Evolutionary conservation across 805 yeast genomes (phyloP), one percentile per base, ranked within the genome.

Genomic region (Candida multigemmis): DNA sequence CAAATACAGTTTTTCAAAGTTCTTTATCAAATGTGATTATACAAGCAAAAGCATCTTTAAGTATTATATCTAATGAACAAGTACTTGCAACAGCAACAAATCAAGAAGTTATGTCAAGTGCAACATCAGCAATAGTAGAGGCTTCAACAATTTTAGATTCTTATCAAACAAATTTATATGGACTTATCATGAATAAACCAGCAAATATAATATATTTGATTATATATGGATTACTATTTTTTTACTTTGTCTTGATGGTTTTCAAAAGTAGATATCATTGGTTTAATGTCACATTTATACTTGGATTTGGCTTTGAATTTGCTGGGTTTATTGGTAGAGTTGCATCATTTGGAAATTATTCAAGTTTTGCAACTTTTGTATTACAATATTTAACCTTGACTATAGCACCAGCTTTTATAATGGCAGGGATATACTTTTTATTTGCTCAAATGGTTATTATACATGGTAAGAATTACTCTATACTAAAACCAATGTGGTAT

Each of bases 401-500:
- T 5, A 38, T 58, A 14, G 50, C 61, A 1, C 63, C 65, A 4
- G 63, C 62, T 3, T 56, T 58, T 25, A 36, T 56, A 19, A 58
- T 58, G 65, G 65, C 49, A 3, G 65, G 63, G 0, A 40, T 58
- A 7, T 58, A 58, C 33, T 53, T 53, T 26, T 25, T 56, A 2
- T 56, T 58, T 33, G 64, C 59, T 3, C 63, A 56, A 29, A 27
- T 48, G 26, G 60, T 56, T 22, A 52, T 48, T 14, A 40, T 55
- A 12, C 49, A 53, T 23, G 62, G 64, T 10, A 36, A 56, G 20
- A 41, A 48, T 13, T 58, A 45, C 36, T 50, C 61, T 11, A 34
- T 48, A 4, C 41, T 56, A 30, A 52, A 48, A 32, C 65, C 65
- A 8, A 45, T 57, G 50, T 55, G 59, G 60, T 58, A 58, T 34